phyloP scores from a whole-genome alignment of 805 yeast species.

The Tetrapisispora phaffii region DNA sequence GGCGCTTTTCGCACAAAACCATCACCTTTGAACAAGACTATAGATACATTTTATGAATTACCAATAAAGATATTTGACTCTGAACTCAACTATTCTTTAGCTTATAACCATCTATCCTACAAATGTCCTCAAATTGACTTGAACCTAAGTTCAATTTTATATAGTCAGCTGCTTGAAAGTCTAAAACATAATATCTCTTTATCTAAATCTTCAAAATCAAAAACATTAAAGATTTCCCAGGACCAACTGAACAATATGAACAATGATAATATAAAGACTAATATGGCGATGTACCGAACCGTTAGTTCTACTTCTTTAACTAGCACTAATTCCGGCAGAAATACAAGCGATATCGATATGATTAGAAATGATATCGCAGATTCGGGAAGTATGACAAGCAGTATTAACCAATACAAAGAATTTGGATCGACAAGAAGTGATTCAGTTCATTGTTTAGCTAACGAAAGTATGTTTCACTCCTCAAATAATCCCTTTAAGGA shows the following conservation, averaged over 20 bases:
- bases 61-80: constrained; percentile 15
- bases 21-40: constrained; percentile 21
- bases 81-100: constrained; percentile 11
- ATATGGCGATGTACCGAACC: background rate
- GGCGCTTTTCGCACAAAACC: constrained; percentile 80
- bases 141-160: constrained; percentile 6
- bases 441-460: too few species aligned
- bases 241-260: background rate
- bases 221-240: background rate
- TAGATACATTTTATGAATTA: constrained; percentile 14
- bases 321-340: constrained; percentile 11
- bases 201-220: constrained; percentile 7
- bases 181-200: constrained; percentile 18
- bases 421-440: background rate
- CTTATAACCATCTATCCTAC: constrained; percentile 6
- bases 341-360: constrained; percentile 24
- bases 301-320: constrained; percentile 11
- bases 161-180: constrained; percentile 17
- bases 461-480: background rate
- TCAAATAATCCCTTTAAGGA: background rate
- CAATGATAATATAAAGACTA: background rate
- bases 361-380: constrained; percentile 13
- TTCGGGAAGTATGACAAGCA: constrained; percentile 23
- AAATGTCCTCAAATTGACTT: constrained; percentile 6
- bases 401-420: constrained; percentile 10